A percentile compares a stretch with the other conserved stretches of the same genome.
phyloP scores from a whole-genome alignment of 2,329 filamentous ascomycete genomes.

The Xylariaceae sp. region DNA sequence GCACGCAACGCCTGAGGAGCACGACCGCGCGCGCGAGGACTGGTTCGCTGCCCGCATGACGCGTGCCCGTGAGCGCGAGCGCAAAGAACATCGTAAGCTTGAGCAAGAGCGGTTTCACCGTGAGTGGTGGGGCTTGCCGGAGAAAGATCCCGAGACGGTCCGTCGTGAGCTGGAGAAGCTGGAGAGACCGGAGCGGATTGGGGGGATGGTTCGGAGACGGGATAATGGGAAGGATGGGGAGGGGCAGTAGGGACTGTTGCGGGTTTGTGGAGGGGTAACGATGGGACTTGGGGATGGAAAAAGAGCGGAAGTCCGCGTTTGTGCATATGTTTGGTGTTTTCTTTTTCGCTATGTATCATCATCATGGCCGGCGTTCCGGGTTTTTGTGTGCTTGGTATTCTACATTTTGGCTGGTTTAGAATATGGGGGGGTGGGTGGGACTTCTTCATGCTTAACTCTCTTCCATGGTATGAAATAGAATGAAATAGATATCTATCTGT shows the following conservation, averaged over 20 bases:
- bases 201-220: constrained; percentile 33
- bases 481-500: neutral
- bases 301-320: neutral
- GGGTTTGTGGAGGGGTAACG: neutral
- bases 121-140: constrained; percentile 62
- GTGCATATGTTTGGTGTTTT: neutral
- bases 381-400: neutral
- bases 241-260: neutral
- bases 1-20: constrained; percentile 76
- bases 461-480: neutral
- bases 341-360: constrained; percentile 3
- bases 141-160: constrained; percentile 47
- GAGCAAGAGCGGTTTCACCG: constrained; percentile 61
- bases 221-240: neutral
- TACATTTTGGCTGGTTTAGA: constrained; percentile 4
- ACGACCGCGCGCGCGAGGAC: constrained; percentile 84
- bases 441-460: constrained; percentile 4
- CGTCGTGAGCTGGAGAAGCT: constrained; percentile 49
- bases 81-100: constrained; percentile 52
- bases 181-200: constrained; percentile 47
- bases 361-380: constrained; percentile 14
- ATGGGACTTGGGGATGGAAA: neutral
- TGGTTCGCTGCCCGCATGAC: constrained; percentile 80
- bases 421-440: constrained; percentile 1
- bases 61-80: constrained; percentile 61